Conservation (phyloP, 495 filamentous ascomycete genomes). For the Penicillium malachiteum region DNA sequence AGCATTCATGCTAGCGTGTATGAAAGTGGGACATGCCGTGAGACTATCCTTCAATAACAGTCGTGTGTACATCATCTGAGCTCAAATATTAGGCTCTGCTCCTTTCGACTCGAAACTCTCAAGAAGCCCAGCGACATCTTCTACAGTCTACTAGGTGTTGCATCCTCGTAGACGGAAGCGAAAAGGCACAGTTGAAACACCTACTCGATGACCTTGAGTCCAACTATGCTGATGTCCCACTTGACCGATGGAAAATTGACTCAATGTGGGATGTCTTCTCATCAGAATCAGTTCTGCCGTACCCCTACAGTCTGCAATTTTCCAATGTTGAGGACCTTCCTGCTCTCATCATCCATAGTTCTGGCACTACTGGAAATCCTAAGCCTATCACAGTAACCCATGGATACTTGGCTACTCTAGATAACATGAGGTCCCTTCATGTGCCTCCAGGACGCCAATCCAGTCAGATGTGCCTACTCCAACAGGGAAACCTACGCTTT, state of each 20-base stretch:
- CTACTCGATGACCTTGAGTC: too few relatives aligned
- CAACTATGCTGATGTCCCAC: too few relatives aligned
- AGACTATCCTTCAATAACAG: background rate
- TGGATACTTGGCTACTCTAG: conserved; percentile 42
- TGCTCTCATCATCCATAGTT: conserved; percentile 54
- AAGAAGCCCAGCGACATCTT: conserved; percentile 31
- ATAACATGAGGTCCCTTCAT: conserved; percentile 32
- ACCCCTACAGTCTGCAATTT: too few relatives aligned
- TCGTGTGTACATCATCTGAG: too few relatives aligned
- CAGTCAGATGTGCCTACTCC: background rate
- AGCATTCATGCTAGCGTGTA: too few relatives aligned
- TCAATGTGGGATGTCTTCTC: too few relatives aligned
- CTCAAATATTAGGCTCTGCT: conserved; percentile 24
- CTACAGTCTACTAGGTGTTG: conserved; percentile 30
- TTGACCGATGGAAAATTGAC: conserved; percentile 7
- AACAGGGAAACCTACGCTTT: conserved; percentile 57
- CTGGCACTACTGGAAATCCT: conserved; percentile 54
- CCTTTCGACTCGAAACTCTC: conserved; percentile 39
- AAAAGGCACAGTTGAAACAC: too few relatives aligned
- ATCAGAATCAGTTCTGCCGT: too few relatives aligned
- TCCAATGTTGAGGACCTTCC: conserved; percentile 42
- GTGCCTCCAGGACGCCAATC: conserved; percentile 17
- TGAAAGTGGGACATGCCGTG: background rate
- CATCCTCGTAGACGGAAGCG: conserved; percentile 24
- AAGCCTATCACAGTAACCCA: conserved; percentile 50